A percentile compares a stretch with the other conserved stretches of the same genome.
Evolutionary conservation across 441 rosid genomes (phyloP).

Genomic region (Gossypium schwendimanii): DNA sequence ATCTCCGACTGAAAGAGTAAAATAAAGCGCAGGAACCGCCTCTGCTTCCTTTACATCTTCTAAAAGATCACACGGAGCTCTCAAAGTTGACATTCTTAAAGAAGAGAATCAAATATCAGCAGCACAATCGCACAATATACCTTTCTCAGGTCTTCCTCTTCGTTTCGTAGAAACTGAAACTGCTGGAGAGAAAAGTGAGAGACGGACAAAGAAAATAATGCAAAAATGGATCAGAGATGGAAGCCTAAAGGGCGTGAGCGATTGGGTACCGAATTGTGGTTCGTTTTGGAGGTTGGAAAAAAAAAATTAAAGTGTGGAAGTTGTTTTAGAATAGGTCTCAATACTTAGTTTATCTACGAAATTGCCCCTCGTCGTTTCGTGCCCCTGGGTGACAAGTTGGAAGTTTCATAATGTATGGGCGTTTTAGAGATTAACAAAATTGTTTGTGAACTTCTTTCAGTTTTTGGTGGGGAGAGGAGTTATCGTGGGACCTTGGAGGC

Average conservation of each 20-base stretch:
- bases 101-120: background rate
- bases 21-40: background rate
- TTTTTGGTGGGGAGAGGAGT: background rate
- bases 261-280: background rate
- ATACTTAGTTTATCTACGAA: background rate
- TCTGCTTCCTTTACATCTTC: background rate
- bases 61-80: background rate
- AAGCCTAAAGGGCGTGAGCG: background rate
- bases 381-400: too few species aligned
- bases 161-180: background rate
- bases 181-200: background rate
- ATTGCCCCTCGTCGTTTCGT: background rate
- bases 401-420: too few species aligned
- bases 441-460: background rate
- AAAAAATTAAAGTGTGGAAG: background rate
- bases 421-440: too few species aligned
- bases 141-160: background rate
- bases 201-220: too few species aligned
- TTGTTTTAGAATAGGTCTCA: background rate
- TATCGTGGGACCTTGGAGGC: background rate
- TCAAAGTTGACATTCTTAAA: background rate
- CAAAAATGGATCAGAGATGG: background rate
- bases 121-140: background rate
- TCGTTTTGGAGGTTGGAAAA: background rate
- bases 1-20: background rate